Percentiles rank a stretch among this genome's conserved stretches.
phyloP scores from a whole-genome alignment of 352 stramenopile species.

The Pythium myriotylum region DNA sequence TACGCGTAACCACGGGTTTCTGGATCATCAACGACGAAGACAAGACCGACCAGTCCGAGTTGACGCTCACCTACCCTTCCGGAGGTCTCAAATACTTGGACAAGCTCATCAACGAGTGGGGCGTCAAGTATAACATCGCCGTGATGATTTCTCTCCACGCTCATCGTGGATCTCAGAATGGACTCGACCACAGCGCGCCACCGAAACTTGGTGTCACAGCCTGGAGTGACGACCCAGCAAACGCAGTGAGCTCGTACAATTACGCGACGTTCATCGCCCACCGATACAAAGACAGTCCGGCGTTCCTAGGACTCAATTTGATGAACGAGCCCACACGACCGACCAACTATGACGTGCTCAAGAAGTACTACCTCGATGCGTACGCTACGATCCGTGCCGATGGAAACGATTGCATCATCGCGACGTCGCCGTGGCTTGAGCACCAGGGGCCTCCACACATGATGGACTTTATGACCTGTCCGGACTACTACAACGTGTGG shows the following conservation, averaged over 20 bases:
- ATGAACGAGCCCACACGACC: no score
- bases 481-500: no score
- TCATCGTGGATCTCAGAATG: slow-evolving; percentile 58
- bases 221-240: slow-evolving; percentile 36
- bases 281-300: slow-evolving; percentile 35
- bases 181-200: slow-evolving; percentile 47
- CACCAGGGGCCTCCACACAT: slow-evolving; percentile 36
- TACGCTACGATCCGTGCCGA: no score
- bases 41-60: background rate
- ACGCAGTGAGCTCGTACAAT: slow-evolving; percentile 40
- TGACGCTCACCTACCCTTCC: slow-evolving; percentile 18
- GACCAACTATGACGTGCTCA: no score
- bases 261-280: slow-evolving; percentile 40
- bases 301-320: no score
- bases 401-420: no score
- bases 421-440: no score
- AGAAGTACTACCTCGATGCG: no score
- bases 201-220: background rate
- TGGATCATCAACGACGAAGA: slow-evolving; percentile 48
- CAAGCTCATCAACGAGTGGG: slow-evolving; percentile 45
- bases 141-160: slow-evolving; percentile 59
- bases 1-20: slow-evolving; percentile 39
- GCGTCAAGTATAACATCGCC: slow-evolving; percentile 45
- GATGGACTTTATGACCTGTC: slow-evolving; percentile 34
- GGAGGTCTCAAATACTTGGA: slow-evolving; percentile 48